Evolutionary conservation across 495 filamentous ascomycete genomes (phyloP), one percentile per base, ranked within the genome.

Genomic region (Aspergillus cristatus): DNA sequence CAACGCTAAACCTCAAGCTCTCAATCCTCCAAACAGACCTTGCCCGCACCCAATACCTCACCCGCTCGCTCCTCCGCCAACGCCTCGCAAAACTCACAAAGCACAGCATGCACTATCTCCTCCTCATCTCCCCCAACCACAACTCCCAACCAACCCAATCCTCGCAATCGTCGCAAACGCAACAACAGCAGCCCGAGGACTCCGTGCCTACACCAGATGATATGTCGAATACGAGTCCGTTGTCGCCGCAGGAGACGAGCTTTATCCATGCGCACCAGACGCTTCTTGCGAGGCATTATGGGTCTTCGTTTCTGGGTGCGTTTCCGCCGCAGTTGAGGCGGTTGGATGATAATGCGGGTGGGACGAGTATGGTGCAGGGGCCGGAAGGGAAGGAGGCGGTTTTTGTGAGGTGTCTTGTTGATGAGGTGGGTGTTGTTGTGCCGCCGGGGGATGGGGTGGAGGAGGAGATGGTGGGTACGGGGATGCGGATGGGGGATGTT

Each of bases 21-120:
- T 93, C 96, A 32, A 81, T 98, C 44, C 78, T 96, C 39, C 91
- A 98, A 68, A 97, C 93, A 17, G 91, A 98, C 68, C 78, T 97
- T 34, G 84, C 94, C 58, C 70, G 91, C 28, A 90, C 82, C 58
- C 94, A 94, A 67, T 97, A 82, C 54, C 69, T 97, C 25, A 70
- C 96, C 25, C 78, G 91, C 40, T 82, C 79, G n/a, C 81, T 86
- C 42, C 68, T 97, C 29, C 74, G 91, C 33, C 75, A 82, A n/a
- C 71, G 91, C 18, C 78, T 98, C 28, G 72, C 86, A 14, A 98
- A 98, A 56, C 53, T 72, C 39, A 60, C 67, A 31, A 58, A 57
- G 41, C 48, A 64, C 48, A 59, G 57, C 51, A 65, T 63, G 57
- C 54, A 65, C 49, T 66, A 61, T 52, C 55, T 67, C 11, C 49